phyloP scores from a whole-genome alignment of 148 eudicot genomes.

The Spergularia bocconei region DNA sequence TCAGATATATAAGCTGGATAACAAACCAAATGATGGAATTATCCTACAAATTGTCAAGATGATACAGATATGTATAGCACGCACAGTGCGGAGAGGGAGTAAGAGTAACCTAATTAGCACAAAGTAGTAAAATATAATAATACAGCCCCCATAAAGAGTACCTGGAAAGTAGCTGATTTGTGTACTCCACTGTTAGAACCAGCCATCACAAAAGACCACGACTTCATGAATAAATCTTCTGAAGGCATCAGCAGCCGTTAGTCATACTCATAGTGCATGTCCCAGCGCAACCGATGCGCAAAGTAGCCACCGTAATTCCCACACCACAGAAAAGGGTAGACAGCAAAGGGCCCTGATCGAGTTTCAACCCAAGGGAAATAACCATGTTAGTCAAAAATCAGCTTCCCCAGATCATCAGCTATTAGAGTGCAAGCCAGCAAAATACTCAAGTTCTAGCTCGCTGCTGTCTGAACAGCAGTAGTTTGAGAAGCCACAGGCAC shows the following conservation, averaged over 20 bases:
- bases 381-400: conserved; percentile 1
- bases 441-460: conserved; percentile 18
- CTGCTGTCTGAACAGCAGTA: conserved; percentile 17
- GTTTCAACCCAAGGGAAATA: conserved; percentile 8
- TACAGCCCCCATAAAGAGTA: conserved; percentile 28
- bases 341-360: conserved; percentile 9
- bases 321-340: conserved; percentile 12
- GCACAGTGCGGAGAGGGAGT: conserved; percentile 19
- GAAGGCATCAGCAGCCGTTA: conserved; percentile 3
- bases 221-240: conserved; percentile 14
- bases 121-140: conserved; percentile 12
- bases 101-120: conserved; percentile 19
- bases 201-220: conserved; percentile 21
- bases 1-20: conserved; percentile 23
- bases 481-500: conserved; percentile 27
- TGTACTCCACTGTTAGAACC: conserved; percentile 23
- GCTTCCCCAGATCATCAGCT: conserved; percentile 12
- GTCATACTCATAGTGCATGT: conserved; percentile 14
- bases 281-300: conserved; percentile 15
- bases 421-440: conserved; percentile 1
- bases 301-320: conserved; percentile 3
- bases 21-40: conserved; percentile 28
- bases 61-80: conserved; percentile 36
- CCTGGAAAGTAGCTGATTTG: conserved; percentile 29
- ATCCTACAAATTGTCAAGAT: conserved; percentile 20